Evolutionary conservation across 257 asterid genomes (phyloP).

Genomic region (Solanum gracilifrons): DNA sequence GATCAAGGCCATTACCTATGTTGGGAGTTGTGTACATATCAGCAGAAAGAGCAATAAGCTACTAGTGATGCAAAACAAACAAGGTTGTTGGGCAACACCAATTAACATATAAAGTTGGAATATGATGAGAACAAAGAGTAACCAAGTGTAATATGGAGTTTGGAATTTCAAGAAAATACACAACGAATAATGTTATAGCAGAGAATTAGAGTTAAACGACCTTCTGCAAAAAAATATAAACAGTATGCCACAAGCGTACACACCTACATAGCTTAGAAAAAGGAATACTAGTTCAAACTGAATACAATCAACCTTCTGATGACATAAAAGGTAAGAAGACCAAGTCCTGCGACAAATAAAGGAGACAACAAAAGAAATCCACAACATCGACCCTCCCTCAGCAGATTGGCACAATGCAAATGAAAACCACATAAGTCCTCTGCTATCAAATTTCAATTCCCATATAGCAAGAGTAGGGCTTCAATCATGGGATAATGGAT

Average conservation of each 20-base stretch:
- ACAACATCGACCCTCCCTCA: neutral
- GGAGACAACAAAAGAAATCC: neutral
- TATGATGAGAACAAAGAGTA: neutral
- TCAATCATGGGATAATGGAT: neutral
- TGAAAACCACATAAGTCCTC: neutral
- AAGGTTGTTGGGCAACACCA: neutral
- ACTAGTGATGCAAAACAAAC: neutral
- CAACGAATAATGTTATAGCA: neutral
- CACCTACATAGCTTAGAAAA: neutral
- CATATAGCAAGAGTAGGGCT: neutral
- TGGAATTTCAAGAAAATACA: neutral
- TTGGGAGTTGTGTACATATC: slow-evolving; percentile 34
- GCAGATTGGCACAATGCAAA: neutral
- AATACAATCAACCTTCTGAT: neutral
- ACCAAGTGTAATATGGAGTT: neutral
- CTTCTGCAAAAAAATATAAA: neutral
- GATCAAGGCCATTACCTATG: slow-evolving; percentile 61
- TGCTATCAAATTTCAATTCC: neutral
- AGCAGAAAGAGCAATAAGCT: neutral
- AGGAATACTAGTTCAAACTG: neutral
- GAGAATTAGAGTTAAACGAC: too few relatives aligned
- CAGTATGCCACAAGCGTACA: neutral
- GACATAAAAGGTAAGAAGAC: neutral
- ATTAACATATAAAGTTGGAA: neutral
- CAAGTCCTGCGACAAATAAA: neutral